Percentiles rank a stretch among this genome's conserved stretches.
Evolutionary conservation across 2,329 filamentous ascomycete species (phyloP).

Genomic region (Penicillium sp.): DNA sequence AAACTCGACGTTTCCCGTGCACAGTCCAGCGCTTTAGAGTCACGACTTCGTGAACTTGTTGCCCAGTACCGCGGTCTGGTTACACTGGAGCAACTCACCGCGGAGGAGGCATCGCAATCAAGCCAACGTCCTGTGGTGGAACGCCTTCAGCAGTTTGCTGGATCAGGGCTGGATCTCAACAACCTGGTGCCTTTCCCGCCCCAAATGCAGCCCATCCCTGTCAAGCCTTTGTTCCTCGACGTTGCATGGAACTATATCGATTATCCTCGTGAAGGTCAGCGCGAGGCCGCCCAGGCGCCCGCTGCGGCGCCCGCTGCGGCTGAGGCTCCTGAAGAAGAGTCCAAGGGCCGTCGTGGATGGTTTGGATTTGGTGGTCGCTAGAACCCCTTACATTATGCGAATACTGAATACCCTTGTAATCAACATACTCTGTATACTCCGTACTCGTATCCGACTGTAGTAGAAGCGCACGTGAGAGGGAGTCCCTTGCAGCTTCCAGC

Average conservation of each 20-base stretch:
- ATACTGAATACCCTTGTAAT: constrained; percentile 4
- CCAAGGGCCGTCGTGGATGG: constrained; percentile 70
- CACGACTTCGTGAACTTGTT: constrained; percentile 69
- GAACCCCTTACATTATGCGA: neutral
- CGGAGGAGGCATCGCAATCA: constrained; percentile 47
- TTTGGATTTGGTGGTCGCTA: constrained; percentile 65
- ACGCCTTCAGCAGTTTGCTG: constrained; percentile 73
- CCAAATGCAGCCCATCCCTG: constrained; percentile 76
- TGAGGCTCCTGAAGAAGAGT: constrained; percentile 32
- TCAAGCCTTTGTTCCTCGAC: constrained; percentile 95
- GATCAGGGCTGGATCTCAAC: constrained; percentile 68
- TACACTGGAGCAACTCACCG: constrained; percentile 69
- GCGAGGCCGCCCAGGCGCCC: constrained; percentile 25
- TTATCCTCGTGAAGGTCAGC: constrained; percentile 67
- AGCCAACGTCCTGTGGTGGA: constrained; percentile 68
- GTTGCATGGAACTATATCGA: constrained; percentile 97
- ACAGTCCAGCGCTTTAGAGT: constrained; percentile 61
- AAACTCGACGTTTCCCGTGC: constrained; percentile 67
- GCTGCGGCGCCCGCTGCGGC: neutral
- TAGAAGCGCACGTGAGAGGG: constrained; percentile 1
- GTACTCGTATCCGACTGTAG: neutral
- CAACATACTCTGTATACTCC: neutral
- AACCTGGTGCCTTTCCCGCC: constrained; percentile 89
- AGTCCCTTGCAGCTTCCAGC: neutral
- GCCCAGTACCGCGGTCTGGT: constrained; percentile 84